Evolutionary conservation across 2,329 filamentous ascomycete genomes (phyloP).

Genomic region (Aspergillus calidoustus): DNA sequence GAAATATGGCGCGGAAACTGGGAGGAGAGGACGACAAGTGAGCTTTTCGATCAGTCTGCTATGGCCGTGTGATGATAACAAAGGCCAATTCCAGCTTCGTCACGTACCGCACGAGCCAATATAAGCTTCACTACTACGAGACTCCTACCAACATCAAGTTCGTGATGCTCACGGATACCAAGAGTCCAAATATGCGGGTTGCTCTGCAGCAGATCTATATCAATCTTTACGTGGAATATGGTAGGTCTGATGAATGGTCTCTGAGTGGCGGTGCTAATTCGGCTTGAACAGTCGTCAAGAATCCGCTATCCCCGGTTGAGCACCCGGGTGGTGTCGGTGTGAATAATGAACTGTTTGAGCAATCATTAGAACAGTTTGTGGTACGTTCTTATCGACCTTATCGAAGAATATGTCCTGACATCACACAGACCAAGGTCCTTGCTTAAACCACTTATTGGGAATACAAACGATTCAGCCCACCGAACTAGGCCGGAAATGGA

Average conservation of each 20-base stretch:
- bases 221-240: slow-evolving; percentile 95
- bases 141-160: slow-evolving; percentile 95
- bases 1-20: slow-evolving; percentile 95
- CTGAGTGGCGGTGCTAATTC: slow-evolving; percentile 15
- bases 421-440: slow-evolving; percentile 36
- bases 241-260: slow-evolving; percentile 46
- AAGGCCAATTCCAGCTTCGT: slow-evolving; percentile 68
- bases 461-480: background rate
- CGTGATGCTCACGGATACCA: slow-evolving; percentile 92
- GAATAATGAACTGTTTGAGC: slow-evolving; percentile 68
- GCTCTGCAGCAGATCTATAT: slow-evolving; percentile 98
- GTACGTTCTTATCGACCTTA: slow-evolving; percentile 36
- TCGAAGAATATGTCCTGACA: slow-evolving; percentile 26
- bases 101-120: slow-evolving; percentile 88
- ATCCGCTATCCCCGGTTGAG: slow-evolving; percentile 64
- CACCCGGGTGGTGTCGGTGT: slow-evolving; percentile 66
- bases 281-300: slow-evolving; percentile 60
- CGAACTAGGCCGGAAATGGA: background rate
- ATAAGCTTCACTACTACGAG: slow-evolving; percentile 99
- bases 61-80: background rate
- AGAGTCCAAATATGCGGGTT: slow-evolving; percentile 86
- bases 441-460: slow-evolving; percentile 25
- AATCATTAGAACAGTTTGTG: slow-evolving; percentile 58
- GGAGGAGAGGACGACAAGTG: slow-evolving; percentile 85
- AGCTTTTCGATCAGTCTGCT: slow-evolving; percentile 17